A percentile compares a stretch with the other conserved stretches of the same genome.
These are phyloP conservation scores for Entomortierella lignicola DNA, from an alignment of 192 early-diverging fungal species.

Conservation along the genomic window DNA sequence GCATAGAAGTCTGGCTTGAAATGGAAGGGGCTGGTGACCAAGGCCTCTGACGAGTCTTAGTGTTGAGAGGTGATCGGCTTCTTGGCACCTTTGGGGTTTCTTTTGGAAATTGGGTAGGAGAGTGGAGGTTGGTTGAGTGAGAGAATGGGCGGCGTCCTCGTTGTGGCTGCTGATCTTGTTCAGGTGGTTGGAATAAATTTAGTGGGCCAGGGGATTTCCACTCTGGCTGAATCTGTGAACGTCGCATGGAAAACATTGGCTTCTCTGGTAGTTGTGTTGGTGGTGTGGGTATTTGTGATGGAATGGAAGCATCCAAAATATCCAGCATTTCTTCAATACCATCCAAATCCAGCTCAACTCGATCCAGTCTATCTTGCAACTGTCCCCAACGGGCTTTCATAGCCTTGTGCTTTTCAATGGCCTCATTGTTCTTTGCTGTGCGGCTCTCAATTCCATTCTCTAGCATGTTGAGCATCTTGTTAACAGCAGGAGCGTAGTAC, in stretches of 20 bases:
- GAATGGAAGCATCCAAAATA: constrained; percentile 49
- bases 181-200: constrained; percentile 29
- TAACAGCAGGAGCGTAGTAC: constrained; percentile 64
- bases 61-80: constrained; percentile 21
- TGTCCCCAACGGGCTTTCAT: constrained; percentile 61
- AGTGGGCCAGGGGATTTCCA: constrained; percentile 21
- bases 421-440: constrained; percentile 50
- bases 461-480: constrained; percentile 65
- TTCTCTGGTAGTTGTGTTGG: constrained; percentile 48
- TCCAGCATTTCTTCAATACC: constrained; percentile 44
- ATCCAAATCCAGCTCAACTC: constrained; percentile 48
- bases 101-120: constrained; percentile 3
- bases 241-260: constrained; percentile 40
- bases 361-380: constrained; percentile 42
- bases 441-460: constrained; percentile 62
- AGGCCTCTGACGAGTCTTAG: constrained; percentile 11
- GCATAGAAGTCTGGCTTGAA: constrained; percentile 21
- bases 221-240: constrained; percentile 23
- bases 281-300: constrained; percentile 25
- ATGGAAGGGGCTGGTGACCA: constrained; percentile 43
- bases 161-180: constrained; percentile 16
- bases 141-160: constrained; percentile 37
- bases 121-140: no score
- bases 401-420: constrained; percentile 52
- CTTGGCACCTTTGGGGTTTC: neutral